These are phyloP conservation scores for Dendrobium catenatum DNA, from an alignment of 106 monocot genomes.

Conservation along the genomic window DNA sequence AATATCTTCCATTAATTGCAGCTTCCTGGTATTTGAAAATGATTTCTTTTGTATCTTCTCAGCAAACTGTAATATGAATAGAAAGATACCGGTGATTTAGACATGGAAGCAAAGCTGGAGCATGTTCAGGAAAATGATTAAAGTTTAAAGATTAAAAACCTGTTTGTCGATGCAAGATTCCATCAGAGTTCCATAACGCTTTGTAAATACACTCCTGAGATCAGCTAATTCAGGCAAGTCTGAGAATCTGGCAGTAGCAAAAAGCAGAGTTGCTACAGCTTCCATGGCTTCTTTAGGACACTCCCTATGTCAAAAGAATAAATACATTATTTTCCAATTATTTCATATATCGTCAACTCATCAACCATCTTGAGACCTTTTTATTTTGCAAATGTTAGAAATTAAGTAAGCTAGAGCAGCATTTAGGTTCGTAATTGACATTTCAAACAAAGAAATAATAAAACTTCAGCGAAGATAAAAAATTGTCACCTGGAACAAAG, in stretches of 20 bases:
- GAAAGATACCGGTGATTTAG: background rate
- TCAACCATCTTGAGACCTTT: too few relatives aligned
- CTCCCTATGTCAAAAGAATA: slow-evolving; percentile 33
- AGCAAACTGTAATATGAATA: slow-evolving; percentile 34
- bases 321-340: background rate
- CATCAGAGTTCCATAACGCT: slow-evolving; percentile 45
- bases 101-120: background rate
- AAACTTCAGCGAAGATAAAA: background rate
- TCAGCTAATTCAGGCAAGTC: slow-evolving; percentile 77
- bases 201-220: slow-evolving; percentile 46
- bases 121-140: background rate
- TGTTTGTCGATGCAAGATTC: slow-evolving; percentile 50
- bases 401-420: background rate
- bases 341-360: too few relatives aligned
- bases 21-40: slow-evolving; percentile 53
- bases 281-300: slow-evolving; percentile 75
- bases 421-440: background rate
- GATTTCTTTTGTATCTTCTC: slow-evolving; percentile 45
- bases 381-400: background rate
- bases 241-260: slow-evolving; percentile 87
- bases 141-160: slow-evolving; percentile 34
- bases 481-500: background rate
- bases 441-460: background rate
- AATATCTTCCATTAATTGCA: slow-evolving; percentile 65
- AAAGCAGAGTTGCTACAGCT: slow-evolving; percentile 70